Base-by-base conservation (phyloP, 1,284 basidiomycete species). In the Schizophyllum commune region DNA sequence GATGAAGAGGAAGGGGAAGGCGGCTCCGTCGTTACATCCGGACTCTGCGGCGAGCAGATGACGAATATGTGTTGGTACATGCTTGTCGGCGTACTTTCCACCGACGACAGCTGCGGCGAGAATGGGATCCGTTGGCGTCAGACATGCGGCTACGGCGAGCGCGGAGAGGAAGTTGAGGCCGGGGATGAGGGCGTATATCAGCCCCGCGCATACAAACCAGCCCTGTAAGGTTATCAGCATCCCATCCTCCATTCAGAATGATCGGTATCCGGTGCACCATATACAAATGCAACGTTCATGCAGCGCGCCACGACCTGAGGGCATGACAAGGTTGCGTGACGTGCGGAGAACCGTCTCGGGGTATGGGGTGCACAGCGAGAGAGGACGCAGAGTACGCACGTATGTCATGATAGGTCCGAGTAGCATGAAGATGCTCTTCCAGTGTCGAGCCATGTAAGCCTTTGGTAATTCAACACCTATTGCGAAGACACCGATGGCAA, bases 1-100 rank as follows among this genome's bases (percentile, higher is more conserved):
- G 63, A 99, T 84, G 74, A 91, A 98, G 34, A 99, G 81, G 73
- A 99, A 98, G 0, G 96, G 96, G 73, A 97, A 99, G 0, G 96
- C 96, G 1, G 92, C 94, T 32, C 94, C 94, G 66, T 97, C 94
- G 72, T 97, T 97, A 70, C 92, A 92, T 13, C 93, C 96, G 59
- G 88, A 91, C 76, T 99, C 96, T 32, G 94, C 94, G 21, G 93
- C 92, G 15, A 98, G 73, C 7, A 91, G 81, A 73, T 98, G 94
- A 32, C 79, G 88, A 56, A 99, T 82, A 72, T 99, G 97, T 0
- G 94, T 89, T 0, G 96, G 96, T 17, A 99, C 96, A 69, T 99
- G 96, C 71, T 98, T 97, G 73, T 99, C 92, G 1, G 96, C 96
- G 77, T 96, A 99, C 74, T 94, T 96, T 59, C 97, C 96, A 70